Percentiles rank a stretch among this genome's conserved stretches.
phyloP scores from a whole-genome alignment of 148 eudicot species.

The Silene uniflora region DNA sequence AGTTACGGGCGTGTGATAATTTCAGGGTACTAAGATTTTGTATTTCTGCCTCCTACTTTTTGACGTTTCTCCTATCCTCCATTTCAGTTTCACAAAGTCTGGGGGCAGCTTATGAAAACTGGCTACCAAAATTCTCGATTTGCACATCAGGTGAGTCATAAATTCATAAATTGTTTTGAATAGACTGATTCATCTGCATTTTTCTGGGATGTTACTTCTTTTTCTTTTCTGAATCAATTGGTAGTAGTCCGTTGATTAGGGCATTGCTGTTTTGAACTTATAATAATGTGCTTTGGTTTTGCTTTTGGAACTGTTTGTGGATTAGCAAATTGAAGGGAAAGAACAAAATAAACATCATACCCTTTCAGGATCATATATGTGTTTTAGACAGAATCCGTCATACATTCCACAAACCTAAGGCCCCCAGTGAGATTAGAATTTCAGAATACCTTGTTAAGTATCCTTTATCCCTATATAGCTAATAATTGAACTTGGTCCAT shows the following conservation, averaged over 20 bases:
- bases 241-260: slow-evolving; percentile 2
- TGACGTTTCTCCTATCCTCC: slow-evolving; percentile 2
- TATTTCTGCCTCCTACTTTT: neutral
- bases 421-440: neutral
- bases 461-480: too few relatives aligned
- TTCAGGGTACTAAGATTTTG: neutral
- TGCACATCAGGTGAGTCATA: slow-evolving; percentile 80
- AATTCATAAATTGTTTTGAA: neutral
- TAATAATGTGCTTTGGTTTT: neutral
- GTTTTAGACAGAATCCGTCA: neutral
- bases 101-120: slow-evolving; percentile 99
- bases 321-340: neutral
- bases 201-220: neutral
- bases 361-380: neutral
- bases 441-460: neutral
- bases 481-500: too few relatives aligned
- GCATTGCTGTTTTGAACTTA: neutral
- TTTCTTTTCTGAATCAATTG: neutral
- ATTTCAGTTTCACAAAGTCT: slow-evolving; percentile 77
- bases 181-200: neutral
- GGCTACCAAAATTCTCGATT: slow-evolving; percentile 97
- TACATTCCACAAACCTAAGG: neutral
- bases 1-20: neutral
- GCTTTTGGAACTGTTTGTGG: too few relatives aligned
- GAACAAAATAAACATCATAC: neutral